A percentile compares a stretch with the other conserved stretches of the same genome.
Conservation (phyloP, 139 green algal genomes). For the Picochlorum sp. region DNA sequence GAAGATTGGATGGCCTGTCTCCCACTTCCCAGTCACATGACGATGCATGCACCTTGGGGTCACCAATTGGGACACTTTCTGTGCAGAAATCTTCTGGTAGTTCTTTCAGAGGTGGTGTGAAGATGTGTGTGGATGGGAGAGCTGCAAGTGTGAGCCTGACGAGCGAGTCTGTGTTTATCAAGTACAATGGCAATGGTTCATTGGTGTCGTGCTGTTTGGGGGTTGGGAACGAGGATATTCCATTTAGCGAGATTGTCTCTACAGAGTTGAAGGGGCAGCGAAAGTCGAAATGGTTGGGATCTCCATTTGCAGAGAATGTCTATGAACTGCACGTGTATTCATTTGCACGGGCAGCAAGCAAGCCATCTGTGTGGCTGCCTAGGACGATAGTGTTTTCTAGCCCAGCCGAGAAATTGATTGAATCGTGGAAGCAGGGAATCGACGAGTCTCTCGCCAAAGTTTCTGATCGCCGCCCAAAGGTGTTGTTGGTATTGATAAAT, state of each 20-base stretch:
- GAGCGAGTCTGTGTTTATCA: not conserved
- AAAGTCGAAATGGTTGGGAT: not conserved
- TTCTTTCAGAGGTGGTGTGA: not conserved
- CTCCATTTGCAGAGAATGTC: not conserved
- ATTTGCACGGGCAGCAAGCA: conserved; percentile 5
- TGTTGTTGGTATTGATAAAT: conserved; percentile 18
- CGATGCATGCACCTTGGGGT: too few species aligned
- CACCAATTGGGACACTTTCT: too few species aligned
- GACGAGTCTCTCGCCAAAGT: not conserved
- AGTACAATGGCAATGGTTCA: not conserved
- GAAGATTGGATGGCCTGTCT: too few species aligned
- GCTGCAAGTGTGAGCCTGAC: conserved; percentile 5
- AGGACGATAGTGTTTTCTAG: conserved; percentile 1
- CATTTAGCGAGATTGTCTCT: conserved; percentile 12
- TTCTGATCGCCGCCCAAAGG: not conserved
- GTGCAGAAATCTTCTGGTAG: too few species aligned
- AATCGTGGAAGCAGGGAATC: conserved; percentile 4
- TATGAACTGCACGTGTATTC: conserved; percentile 14
- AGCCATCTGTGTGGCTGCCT: conserved; percentile 10
- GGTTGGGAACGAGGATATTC: not conserved
- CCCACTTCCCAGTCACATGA: too few species aligned
- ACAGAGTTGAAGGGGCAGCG: not conserved
- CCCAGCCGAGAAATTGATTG: not conserved
- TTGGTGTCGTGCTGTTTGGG: too few species aligned
- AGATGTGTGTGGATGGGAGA: conserved; percentile 4